A percentile compares a stretch with the other conserved stretches of the same genome.
Evolutionary conservation across 148 eudicot species (phyloP).

Genomic region (Suaeda aralocaspica): DNA sequence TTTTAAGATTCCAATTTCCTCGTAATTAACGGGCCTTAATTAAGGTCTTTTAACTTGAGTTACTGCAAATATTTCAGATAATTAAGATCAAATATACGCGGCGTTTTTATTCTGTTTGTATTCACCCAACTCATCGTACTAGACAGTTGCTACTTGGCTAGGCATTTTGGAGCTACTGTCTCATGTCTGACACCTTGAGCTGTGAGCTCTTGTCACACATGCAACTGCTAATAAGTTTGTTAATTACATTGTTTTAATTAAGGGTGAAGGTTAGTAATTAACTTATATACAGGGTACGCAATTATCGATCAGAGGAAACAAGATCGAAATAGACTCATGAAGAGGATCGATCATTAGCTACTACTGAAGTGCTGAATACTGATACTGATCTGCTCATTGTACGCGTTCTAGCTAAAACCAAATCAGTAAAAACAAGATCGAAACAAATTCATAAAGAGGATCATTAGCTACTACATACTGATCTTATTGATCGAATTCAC

Average conservation of each 20-base stretch:
- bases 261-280: background rate
- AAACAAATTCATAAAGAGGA: too few relatives aligned
- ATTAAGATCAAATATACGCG: background rate
- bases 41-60: background rate
- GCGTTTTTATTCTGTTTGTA: background rate
- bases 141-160: background rate
- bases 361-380: too few relatives aligned
- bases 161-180: background rate
- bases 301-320: background rate
- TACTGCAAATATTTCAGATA: background rate
- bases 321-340: background rate
- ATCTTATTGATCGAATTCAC: conserved; percentile 15
- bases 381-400: too few relatives aligned
- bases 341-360: background rate
- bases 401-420: too few relatives aligned
- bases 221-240: background rate
- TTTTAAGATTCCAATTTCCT: conserved; percentile 4
- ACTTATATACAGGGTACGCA: too few relatives aligned
- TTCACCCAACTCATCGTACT: background rate
- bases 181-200: conserved; percentile 1
- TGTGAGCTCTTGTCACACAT: conserved; percentile 9
- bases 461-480: conserved; percentile 6
- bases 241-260: background rate
- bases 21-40: conserved; percentile 2
- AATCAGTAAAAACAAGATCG: too few relatives aligned